phyloP scores from a whole-genome alignment of 495 filamentous ascomycete species.

The Talaromyces wortmannii region DNA sequence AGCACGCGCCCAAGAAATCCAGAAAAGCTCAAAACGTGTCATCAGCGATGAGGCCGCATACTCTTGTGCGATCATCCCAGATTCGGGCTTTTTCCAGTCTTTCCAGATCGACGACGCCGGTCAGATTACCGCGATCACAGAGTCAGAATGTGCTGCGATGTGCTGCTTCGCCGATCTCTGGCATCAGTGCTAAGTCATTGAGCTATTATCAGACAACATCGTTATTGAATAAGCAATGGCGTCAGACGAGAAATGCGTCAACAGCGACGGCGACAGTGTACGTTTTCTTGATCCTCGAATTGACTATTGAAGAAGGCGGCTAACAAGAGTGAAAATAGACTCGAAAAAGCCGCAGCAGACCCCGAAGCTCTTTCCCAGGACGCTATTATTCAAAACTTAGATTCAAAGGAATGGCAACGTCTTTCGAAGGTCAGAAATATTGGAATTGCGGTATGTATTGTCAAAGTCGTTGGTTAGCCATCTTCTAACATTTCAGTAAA shows the following conservation, averaged over 20 bases:
- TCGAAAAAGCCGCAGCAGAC: constrained; percentile 56
- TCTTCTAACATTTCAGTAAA: constrained; percentile 5
- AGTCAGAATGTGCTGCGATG: constrained; percentile 1
- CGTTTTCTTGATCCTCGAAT: constrained; percentile 6
- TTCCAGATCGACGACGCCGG: constrained; percentile 25
- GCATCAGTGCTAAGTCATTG: background rate
- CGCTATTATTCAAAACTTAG: constrained; percentile 64
- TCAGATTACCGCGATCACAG: background rate
- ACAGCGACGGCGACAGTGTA: constrained; percentile 34
- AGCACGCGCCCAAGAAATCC: background rate
- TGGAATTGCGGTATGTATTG: constrained; percentile 77
- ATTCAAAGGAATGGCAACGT: constrained; percentile 68
- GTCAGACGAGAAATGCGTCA: constrained; percentile 36
- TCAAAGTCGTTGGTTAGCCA: background rate
- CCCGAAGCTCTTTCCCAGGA: constrained; percentile 56
- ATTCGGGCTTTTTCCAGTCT: constrained; percentile 36
- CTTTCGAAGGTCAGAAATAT: constrained; percentile 85
- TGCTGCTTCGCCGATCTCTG: background rate
- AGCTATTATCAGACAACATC: constrained; percentile 26
- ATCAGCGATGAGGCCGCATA: constrained; percentile 36
- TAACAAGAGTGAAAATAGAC: constrained; percentile 12
- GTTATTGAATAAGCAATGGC: constrained; percentile 28
- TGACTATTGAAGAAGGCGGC: background rate
- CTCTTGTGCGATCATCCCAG: constrained; percentile 33
- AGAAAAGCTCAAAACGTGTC: background rate